These are phyloP conservation scores for Hymenoscyphus repandus DNA, from an alignment of 2,329 filamentous ascomycete genomes.

Conservation along the genomic window DNA sequence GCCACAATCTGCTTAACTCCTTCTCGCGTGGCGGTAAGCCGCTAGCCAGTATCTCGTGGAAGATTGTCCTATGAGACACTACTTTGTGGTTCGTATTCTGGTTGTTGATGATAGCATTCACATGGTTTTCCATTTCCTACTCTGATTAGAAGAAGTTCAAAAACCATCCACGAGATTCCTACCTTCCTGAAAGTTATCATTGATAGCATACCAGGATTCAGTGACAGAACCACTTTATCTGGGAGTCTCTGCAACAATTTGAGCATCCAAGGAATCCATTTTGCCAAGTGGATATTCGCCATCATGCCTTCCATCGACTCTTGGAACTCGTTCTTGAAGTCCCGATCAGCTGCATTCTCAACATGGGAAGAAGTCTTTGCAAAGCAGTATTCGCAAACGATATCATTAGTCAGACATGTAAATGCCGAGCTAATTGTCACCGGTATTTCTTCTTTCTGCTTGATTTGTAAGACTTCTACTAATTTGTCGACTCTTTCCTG, in stretches of 20 bases:
- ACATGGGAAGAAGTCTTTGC: neutral
- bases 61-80: constrained; percentile 7
- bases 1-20: too few species aligned
- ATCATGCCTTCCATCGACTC: neutral
- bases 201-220: too few species aligned
- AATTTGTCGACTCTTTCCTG: neutral
- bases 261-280: too few species aligned
- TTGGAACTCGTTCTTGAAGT: neutral
- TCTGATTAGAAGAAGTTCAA: neutral
- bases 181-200: too few species aligned
- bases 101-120: neutral
- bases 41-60: constrained; percentile 14
- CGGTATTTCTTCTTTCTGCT: neutral
- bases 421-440: neutral
- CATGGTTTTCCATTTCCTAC: neutral
- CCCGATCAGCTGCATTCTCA: neutral
- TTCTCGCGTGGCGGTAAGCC: constrained; percentile 12
- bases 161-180: neutral
- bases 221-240: too few species aligned
- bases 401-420: neutral
- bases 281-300: neutral
- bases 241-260: too few species aligned
- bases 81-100: neutral
- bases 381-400: neutral
- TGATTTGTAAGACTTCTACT: neutral